Evolutionary conservation across 495 filamentous ascomycete genomes (phyloP).

Genomic region (Durotheca rogersii): DNA sequence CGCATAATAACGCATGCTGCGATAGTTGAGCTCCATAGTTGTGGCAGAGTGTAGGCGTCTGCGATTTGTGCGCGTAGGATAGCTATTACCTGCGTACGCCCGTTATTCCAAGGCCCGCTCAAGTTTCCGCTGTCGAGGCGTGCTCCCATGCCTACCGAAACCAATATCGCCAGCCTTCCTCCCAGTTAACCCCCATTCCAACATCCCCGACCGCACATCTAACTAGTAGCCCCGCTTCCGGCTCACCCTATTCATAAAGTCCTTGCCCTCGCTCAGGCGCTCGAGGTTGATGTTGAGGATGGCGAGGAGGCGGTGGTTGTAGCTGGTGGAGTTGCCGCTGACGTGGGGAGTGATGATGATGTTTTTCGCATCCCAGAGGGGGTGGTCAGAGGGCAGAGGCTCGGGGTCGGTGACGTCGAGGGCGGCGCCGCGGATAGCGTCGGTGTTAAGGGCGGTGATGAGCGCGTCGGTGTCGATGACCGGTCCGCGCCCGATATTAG

Average conservation of each 20-base stretch:
- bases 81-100: too few relatives aligned
- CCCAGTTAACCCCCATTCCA: too few relatives aligned
- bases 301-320: slow-evolving; percentile 59
- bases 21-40: too few relatives aligned
- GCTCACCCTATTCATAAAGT: slow-evolving; percentile 67
- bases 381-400: slow-evolving; percentile 67
- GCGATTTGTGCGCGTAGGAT: too few relatives aligned
- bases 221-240: slow-evolving; percentile 64
- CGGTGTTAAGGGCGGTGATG: slow-evolving; percentile 59
- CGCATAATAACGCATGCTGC: too few relatives aligned
- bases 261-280: slow-evolving; percentile 56
- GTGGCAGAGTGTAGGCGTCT: too few relatives aligned
- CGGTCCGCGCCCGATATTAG: slow-evolving; percentile 73
- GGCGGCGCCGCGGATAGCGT: slow-evolving; percentile 67
- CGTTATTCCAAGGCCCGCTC: too few relatives aligned
- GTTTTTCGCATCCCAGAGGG: slow-evolving; percentile 73
- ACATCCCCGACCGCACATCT: too few relatives aligned
- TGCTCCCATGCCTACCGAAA: too few relatives aligned
- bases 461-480: slow-evolving; percentile 71
- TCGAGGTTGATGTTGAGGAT: slow-evolving; percentile 64
- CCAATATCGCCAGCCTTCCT: too few relatives aligned
- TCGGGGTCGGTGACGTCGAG: slow-evolving; percentile 89
- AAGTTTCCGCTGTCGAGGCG: too few relatives aligned
- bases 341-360: slow-evolving; percentile 79
- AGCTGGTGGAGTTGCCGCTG: slow-evolving; percentile 60